phyloP scores from a whole-genome alignment of 1,284 basidiomycete genomes.

The Austropuccinia psidii region DNA sequence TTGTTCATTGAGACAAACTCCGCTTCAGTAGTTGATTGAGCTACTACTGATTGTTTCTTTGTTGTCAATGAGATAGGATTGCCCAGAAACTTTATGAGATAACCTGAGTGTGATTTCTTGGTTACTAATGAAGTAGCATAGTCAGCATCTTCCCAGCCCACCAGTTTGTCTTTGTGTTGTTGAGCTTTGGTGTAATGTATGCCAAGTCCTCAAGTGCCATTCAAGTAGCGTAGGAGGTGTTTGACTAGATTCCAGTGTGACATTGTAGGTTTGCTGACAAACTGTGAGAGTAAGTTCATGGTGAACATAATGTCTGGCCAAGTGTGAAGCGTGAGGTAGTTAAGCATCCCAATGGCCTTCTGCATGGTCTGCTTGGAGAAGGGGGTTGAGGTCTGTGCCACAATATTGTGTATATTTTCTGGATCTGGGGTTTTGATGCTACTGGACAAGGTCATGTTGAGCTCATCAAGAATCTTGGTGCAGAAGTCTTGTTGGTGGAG shows the following conservation, averaged over 20 bases:
- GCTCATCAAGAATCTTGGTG: neutral
- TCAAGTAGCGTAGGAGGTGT: neutral
- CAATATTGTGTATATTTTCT: neutral
- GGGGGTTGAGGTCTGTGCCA: neutral
- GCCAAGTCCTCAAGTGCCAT: neutral
- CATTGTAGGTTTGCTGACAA: neutral
- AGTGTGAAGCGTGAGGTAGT: neutral
- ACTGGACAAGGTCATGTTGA: neutral
- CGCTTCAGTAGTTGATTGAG: neutral
- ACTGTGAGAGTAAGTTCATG: neutral
- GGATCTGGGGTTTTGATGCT: neutral
- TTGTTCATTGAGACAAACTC: neutral
- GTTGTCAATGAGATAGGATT: conserved; percentile 10
- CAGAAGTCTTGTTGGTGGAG: neutral
- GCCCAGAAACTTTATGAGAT: neutral
- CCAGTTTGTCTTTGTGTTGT: neutral
- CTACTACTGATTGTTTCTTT: neutral
- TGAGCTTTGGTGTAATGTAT: neutral
- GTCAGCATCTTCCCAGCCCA: conserved; percentile 21
- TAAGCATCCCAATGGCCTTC: conserved; percentile 9
- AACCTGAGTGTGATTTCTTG: neutral
- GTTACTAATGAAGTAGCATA: neutral
- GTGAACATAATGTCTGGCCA: conserved; percentile 4
- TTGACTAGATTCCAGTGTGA: neutral
- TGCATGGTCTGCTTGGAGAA: neutral